phyloP scores from a whole-genome alignment of 495 filamentous ascomycete species.

The Annulohypoxylon maeteangense region DNA sequence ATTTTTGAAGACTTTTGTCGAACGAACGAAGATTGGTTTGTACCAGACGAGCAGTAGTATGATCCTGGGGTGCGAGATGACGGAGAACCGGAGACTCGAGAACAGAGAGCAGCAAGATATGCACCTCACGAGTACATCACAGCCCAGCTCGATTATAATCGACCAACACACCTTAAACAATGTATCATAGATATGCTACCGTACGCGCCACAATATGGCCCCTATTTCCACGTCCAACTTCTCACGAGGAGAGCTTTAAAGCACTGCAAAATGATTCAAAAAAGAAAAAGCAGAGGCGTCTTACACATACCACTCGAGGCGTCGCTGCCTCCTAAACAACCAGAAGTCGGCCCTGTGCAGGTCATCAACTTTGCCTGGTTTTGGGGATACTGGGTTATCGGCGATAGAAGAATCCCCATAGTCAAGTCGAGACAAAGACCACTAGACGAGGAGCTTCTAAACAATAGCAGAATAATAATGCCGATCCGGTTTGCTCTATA shows the following conservation, averaged over 20 bases:
- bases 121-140: slow-evolving; percentile 10
- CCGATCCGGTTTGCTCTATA: slow-evolving; percentile 19
- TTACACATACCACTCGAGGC: slow-evolving; percentile 4
- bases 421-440: slow-evolving; percentile 10
- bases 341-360: not conserved
- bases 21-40: not conserved
- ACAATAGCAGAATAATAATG: not conserved
- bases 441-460: slow-evolving; percentile 1
- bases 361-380: not conserved
- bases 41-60: not conserved
- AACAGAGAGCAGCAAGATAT: not conserved
- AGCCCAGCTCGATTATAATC: slow-evolving; percentile 10
- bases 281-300: not conserved
- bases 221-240: not conserved
- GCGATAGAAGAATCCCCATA: not conserved
- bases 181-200: not conserved
- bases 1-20: not conserved
- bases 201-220: slow-evolving; percentile 12
- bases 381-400: slow-evolving; percentile 27
- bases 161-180: not conserved
- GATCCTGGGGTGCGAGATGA: not conserved
- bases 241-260: not conserved
- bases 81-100: not conserved
- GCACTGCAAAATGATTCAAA: not conserved
- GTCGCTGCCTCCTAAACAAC: not conserved